Evolutionary conservation across 2,329 filamentous ascomycete species (phyloP), one percentile per base, ranked within the genome.

Genomic region (Aspergillus uvarum): DNA sequence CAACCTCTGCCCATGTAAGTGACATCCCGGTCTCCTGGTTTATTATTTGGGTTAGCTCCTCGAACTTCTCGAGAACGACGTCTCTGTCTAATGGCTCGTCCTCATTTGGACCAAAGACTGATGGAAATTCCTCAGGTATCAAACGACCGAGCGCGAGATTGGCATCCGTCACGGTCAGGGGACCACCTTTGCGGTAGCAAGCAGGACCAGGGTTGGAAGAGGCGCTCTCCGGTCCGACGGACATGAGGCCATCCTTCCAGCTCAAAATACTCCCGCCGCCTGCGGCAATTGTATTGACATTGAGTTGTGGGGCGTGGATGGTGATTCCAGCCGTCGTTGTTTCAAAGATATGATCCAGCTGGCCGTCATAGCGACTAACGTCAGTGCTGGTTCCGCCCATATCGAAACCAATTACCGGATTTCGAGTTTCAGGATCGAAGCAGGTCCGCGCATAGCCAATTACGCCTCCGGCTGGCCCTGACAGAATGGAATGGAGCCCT

Each of bases 371-470:
- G 57, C 93, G 83, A 47, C 90, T 94, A 11, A 96, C 72, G 73
- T 97, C 93, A 1, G 93, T 96, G 63, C 89, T 92, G 0, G 92
- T 97, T 11, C 92, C 92, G 38, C 91, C 91, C 57, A 97, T 97
- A 70, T 96, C 93, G 71, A 97, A 96, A 0, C 93, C 93, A 68
- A 96, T 95, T 6, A 96, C 90, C 0, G 92, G 91, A 1, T 86
- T 90, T 12, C 56, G 48, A 19, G 58, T 47, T 26, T 56, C 52
- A 35, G 58, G 35, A 47, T 61, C 59, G 22, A 56, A 61, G 21
- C 56, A 59, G 11, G 59, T 61, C 21, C 56, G 48, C 1, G 59
- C 55, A 26, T 29, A 29, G 7, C 26, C 26, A 29, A 29, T 29
- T 1, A 29, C 26, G 2, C 26, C 26, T 29, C 26, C 26, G 2